Evolutionary conservation across 2,329 filamentous ascomycete genomes (phyloP).

Genomic region (Fonsecaea multimorphosa): DNA sequence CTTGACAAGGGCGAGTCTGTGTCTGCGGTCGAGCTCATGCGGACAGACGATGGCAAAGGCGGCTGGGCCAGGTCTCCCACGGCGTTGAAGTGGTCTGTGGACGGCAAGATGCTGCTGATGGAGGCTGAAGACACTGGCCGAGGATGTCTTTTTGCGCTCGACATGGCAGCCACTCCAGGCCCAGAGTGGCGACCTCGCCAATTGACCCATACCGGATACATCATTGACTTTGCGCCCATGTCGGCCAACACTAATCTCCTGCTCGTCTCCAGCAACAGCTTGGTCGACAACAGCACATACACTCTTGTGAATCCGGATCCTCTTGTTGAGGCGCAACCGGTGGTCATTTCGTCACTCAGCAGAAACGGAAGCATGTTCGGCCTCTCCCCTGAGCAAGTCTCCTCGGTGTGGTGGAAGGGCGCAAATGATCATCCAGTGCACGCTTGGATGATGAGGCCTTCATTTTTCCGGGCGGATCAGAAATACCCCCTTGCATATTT

Average conservation of each 20-base stretch:
- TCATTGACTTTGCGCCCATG: constrained; percentile 48
- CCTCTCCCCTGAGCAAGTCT: constrained; percentile 50
- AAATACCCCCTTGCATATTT: constrained; percentile 62
- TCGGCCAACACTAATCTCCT: constrained; percentile 46
- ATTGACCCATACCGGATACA: constrained; percentile 50
- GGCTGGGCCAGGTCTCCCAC: constrained; percentile 53
- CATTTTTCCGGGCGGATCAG: constrained; percentile 51
- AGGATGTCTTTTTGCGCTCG: constrained; percentile 49
- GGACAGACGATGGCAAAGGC: constrained; percentile 46
- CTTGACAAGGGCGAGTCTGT: constrained; percentile 42
- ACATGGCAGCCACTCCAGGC: constrained; percentile 23
- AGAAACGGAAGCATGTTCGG: constrained; percentile 49
- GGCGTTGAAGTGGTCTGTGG: constrained; percentile 49
- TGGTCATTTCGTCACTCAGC: constrained; percentile 48
- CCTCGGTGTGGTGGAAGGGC: constrained; percentile 55
- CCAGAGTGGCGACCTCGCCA: constrained; percentile 39
- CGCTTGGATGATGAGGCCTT: constrained; percentile 56
- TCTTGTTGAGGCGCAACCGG: constrained; percentile 38
- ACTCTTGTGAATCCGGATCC: constrained; percentile 47
- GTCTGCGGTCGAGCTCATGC: constrained; percentile 40
- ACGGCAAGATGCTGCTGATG: constrained; percentile 50
- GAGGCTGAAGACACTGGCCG: constrained; percentile 52
- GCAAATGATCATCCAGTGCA: constrained; percentile 52
- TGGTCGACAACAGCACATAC: constrained; percentile 54
- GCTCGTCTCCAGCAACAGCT: constrained; percentile 51